Conservation (phyloP, 768 basidiomycete species). For the Hypsizygus marmoreus region DNA sequence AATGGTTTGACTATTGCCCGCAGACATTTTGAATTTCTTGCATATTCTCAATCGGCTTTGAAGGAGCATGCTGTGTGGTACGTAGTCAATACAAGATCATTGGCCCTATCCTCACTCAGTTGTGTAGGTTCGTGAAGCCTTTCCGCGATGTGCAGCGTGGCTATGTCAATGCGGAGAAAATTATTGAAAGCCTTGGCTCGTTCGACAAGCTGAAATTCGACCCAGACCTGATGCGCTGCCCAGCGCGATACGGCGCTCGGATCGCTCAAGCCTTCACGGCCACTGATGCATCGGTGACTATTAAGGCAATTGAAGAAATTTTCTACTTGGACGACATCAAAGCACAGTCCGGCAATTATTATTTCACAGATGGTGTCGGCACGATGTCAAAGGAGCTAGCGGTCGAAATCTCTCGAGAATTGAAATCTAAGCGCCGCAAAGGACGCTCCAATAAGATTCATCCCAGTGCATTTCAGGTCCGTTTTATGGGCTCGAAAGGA, state of each 20-base stretch:
- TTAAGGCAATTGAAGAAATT: slow-evolving; percentile 49
- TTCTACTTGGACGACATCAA: slow-evolving; percentile 37
- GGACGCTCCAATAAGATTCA: slow-evolving; percentile 30
- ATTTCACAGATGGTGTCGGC: slow-evolving; percentile 75
- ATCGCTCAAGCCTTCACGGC: slow-evolving; percentile 77
- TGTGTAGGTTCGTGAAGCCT: slow-evolving; percentile 60
- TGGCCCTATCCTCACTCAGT: background rate
- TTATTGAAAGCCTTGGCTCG: slow-evolving; percentile 56
- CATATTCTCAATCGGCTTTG: slow-evolving; percentile 75
- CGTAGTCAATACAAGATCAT: slow-evolving; percentile 8
- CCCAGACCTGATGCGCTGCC: slow-evolving; percentile 51
- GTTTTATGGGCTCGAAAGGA: slow-evolving; percentile 67
- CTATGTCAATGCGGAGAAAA: slow-evolving; percentile 41
- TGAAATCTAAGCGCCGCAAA: slow-evolving; percentile 39
- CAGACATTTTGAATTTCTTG: slow-evolving; percentile 61
- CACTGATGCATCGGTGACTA: slow-evolving; percentile 59
- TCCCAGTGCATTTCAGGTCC: slow-evolving; percentile 59
- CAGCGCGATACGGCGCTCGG: slow-evolving; percentile 71
- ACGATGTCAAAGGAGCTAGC: slow-evolving; percentile 60
- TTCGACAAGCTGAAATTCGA: slow-evolving; percentile 53
- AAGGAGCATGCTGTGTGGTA: slow-evolving; percentile 65
- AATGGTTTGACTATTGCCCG: slow-evolving; percentile 56
- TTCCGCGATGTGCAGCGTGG: slow-evolving; percentile 40
- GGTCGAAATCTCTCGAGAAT: slow-evolving; percentile 44
- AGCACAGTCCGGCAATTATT: slow-evolving; percentile 34